Evolutionary conservation across 2,329 filamentous ascomycete genomes (phyloP).

Genomic region (Aspergillus versicolor): DNA sequence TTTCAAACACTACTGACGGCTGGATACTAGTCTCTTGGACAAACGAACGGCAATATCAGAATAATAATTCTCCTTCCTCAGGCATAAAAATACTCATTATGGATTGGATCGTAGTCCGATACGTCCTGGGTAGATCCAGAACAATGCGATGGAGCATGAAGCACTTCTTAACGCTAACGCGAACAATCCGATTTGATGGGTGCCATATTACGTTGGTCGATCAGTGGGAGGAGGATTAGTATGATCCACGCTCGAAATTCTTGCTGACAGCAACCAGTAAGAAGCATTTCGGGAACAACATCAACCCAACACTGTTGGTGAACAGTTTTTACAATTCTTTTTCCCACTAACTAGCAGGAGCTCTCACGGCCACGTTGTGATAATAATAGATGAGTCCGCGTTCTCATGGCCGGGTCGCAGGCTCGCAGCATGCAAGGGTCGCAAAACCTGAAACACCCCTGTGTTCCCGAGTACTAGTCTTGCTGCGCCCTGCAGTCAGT

Average conservation of each 20-base stretch:
- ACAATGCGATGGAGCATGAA: not conserved
- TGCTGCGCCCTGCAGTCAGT: conserved; percentile 14
- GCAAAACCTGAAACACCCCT: conserved; percentile 9
- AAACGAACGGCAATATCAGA: not conserved
- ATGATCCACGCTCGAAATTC: not conserved
- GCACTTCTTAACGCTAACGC: not conserved
- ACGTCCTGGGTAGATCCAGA: not conserved
- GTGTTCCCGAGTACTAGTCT: not conserved
- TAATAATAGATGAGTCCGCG: not conserved
- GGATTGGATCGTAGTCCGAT: too few species aligned
- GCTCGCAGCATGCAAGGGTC: conserved; percentile 1
- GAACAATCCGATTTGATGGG: conserved; percentile 3
- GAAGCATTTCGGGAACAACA: not conserved
- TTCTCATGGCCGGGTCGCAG: not conserved
- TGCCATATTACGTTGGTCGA: not conserved
- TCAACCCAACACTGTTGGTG: not conserved
- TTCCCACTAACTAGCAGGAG: too few species aligned
- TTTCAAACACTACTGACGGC: not conserved
- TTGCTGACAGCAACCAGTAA: too few species aligned
- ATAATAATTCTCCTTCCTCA: not conserved
- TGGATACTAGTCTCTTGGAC: not conserved
- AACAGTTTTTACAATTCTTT: too few species aligned
- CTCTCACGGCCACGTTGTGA: not conserved
- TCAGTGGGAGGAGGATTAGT: conserved; percentile 4
- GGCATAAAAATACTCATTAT: not conserved